These are phyloP conservation scores for Kluyveromyces lactis DNA, from an alignment of 805 yeast genomes.

Conservation along the genomic window DNA sequence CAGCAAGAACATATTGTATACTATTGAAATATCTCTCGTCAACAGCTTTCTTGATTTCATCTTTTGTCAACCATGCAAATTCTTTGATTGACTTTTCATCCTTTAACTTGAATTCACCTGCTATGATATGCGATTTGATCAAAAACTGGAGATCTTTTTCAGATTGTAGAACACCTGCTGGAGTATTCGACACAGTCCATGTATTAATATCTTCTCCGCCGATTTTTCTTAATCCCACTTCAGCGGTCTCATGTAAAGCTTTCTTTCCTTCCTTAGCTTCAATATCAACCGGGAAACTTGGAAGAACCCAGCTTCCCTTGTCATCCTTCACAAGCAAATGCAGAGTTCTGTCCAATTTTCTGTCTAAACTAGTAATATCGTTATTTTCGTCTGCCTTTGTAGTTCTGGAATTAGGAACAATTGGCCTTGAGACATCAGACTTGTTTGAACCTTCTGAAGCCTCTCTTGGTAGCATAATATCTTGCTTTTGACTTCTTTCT, in stretches of 20 bases:
- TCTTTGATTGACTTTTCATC: constrained; percentile 34
- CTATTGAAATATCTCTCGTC: constrained; percentile 46
- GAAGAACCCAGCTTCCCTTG: constrained; percentile 60
- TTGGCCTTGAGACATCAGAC: constrained; percentile 58
- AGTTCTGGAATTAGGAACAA: constrained; percentile 57
- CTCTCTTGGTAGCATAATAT: constrained; percentile 64
- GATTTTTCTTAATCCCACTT: constrained; percentile 55
- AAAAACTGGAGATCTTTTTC: constrained; percentile 44
- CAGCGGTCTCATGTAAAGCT: constrained; percentile 67
- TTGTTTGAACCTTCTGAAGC: constrained; percentile 31
- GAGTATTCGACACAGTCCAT: constrained; percentile 87
- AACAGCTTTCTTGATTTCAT: constrained; percentile 56
- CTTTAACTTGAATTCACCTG: constrained; percentile 60
- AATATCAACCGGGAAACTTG: constrained; percentile 45
- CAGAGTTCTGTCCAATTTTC: constrained; percentile 71
- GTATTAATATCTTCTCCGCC: constrained; percentile 77
- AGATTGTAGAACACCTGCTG: constrained; percentile 60
- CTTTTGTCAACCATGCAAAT: constrained; percentile 78
- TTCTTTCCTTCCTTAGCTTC: constrained; percentile 27
- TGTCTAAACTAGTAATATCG: constrained; percentile 63
- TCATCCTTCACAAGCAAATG: constrained; percentile 57
- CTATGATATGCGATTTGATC: constrained; percentile 79
- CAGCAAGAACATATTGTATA: constrained; percentile 35
- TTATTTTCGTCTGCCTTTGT: constrained; percentile 68
- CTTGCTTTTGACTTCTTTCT: constrained; percentile 80